A percentile compares a stretch with the other conserved stretches of the same genome.
These are phyloP conservation scores for Starmerella apicola DNA, from an alignment of 805 yeast genomes.

Conservation along the genomic window DNA sequence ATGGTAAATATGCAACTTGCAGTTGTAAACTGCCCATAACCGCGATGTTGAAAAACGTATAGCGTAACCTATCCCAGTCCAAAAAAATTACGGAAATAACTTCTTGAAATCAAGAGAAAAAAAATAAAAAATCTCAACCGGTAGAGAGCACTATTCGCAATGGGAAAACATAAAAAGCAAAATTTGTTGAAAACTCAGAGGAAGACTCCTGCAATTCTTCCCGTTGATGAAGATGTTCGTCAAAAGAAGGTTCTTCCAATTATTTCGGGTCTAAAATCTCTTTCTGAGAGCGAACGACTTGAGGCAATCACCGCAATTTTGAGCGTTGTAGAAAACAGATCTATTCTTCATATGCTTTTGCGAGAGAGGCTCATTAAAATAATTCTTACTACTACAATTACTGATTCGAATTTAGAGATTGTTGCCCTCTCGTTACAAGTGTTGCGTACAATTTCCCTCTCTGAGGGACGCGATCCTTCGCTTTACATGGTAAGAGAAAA, in stretches of 20 bases:
- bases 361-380: conserved; percentile 60
- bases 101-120: no score
- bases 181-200: conserved; percentile 1
- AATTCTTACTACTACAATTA: conserved; percentile 49
- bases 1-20: no score
- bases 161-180: conserved; percentile 14
- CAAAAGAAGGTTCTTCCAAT: conserved; percentile 55
- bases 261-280: conserved; percentile 48
- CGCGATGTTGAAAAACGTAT: no score
- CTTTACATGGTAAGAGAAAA: conserved; percentile 64
- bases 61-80: no score
- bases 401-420: conserved; percentile 59
- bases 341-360: conserved; percentile 48
- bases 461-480: conserved; percentile 78
- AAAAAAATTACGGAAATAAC: no score
- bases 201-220: conserved; percentile 17
- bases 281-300: conserved; percentile 57
- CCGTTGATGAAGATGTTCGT: conserved; percentile 38
- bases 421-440: conserved; percentile 73
- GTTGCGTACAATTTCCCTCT: conserved; percentile 64
- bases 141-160: not conserved
- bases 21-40: no score
- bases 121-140: not conserved
- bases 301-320: conserved; percentile 67
- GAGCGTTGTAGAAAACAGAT: conserved; percentile 55